Conservation (phyloP, 2,329 filamentous ascomycete genomes). For the Podosphaera aphanis region DNA sequence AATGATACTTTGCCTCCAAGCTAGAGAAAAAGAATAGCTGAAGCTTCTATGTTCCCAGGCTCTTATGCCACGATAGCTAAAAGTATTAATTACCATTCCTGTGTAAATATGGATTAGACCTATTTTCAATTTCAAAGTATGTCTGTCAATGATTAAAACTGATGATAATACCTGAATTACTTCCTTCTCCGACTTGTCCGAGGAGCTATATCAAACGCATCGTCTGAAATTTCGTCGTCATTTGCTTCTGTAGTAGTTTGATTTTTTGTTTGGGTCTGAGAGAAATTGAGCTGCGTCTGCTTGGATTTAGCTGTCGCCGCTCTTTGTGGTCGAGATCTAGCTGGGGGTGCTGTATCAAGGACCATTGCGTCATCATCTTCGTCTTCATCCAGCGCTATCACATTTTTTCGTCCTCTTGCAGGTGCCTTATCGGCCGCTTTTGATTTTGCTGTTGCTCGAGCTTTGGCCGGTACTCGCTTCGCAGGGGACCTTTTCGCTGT, state of each 20-base stretch:
- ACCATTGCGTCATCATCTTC: conserved; percentile 29
- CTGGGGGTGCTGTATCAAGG: conserved; percentile 23
- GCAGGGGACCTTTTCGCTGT: conserved; percentile 15
- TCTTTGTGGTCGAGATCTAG: conserved; percentile 16
- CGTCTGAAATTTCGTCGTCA: conserved; percentile 39
- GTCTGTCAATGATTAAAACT: conserved; percentile 2
- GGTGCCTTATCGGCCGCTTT: conserved; percentile 17
- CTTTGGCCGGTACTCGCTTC: conserved; percentile 20
- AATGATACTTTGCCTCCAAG: no score
- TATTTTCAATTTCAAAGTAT: not conserved
- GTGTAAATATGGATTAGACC: no score
- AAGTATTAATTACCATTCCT: no score
- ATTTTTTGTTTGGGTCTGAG: conserved; percentile 18
- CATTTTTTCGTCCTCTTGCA: conserved; percentile 22
- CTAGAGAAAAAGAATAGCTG: no score
- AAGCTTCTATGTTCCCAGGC: no score
- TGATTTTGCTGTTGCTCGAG: conserved; percentile 20
- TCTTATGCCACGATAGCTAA: no score
- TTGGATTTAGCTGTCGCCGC: conserved; percentile 15
- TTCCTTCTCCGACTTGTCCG: not conserved
- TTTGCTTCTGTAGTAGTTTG: conserved; percentile 30
- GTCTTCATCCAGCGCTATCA: conserved; percentile 16
- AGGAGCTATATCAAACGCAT: conserved; percentile 16
- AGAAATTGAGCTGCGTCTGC: conserved; percentile 29
- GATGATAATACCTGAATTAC: not conserved